Percentiles rank a stretch among this genome's conserved stretches.
Conservation (phyloP, 1,284 basidiomycete genomes). For the Cutaneotrichosporon daszewskae region DNA sequence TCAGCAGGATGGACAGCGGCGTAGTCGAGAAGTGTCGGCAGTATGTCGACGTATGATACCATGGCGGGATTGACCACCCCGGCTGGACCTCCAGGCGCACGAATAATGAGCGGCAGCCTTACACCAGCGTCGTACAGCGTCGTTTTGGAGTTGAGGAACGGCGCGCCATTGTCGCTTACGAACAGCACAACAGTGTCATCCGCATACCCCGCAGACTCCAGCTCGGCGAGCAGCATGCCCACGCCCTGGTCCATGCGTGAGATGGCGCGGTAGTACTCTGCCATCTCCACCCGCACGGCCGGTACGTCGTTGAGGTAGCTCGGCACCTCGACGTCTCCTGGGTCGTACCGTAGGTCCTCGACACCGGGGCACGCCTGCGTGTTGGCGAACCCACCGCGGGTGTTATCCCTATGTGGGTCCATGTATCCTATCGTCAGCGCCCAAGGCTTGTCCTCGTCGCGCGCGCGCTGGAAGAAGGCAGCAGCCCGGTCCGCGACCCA, state of each 20-base stretch:
- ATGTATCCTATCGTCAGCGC: conserved; percentile 19
- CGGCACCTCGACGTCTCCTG: conserved; percentile 15
- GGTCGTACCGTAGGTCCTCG: background rate
- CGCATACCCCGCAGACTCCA: conserved; percentile 5
- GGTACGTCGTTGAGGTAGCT: conserved; percentile 17
- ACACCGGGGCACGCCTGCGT: conserved; percentile 5
- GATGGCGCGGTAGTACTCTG: conserved; percentile 23
- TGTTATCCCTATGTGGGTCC: conserved; percentile 24
- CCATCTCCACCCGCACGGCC: conserved; percentile 15
- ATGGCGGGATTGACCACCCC: conserved; percentile 18
- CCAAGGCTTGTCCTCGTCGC: conserved; percentile 15
- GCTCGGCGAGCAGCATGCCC: conserved; percentile 17
- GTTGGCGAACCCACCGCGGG: conserved; percentile 23
- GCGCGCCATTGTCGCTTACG: conserved; percentile 24
- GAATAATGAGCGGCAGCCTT: conserved; percentile 18
- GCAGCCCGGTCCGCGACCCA: conserved; percentile 21
- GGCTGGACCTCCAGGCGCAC: conserved; percentile 4
- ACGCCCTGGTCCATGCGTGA: conserved; percentile 21
- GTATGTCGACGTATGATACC: conserved; percentile 22
- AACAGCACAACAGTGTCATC: conserved; percentile 21
- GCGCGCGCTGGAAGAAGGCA: conserved; percentile 16
- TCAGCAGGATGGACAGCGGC: conserved; percentile 5
- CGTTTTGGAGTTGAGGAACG: conserved; percentile 27
- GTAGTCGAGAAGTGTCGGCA: conserved; percentile 22
- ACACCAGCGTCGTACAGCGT: conserved; percentile 25